A percentile compares a stretch with the other conserved stretches of the same genome.
phyloP scores from a whole-genome alignment of 306 rosid genomes.

The Acmispon strigosus region DNA sequence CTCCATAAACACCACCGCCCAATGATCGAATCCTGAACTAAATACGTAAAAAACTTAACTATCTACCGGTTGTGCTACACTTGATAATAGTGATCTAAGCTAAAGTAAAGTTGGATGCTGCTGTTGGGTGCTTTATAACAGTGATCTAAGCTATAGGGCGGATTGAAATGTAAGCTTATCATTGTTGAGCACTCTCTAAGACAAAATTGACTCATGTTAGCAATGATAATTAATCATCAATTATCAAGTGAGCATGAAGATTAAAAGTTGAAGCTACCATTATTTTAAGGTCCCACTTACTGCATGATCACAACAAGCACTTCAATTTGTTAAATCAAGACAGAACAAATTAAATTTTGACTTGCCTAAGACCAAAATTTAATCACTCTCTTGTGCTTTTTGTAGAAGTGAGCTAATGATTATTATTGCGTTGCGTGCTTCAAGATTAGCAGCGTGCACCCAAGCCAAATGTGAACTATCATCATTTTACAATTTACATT shows the following conservation, averaged over 20 bases:
- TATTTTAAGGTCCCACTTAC: slow-evolving; percentile 28
- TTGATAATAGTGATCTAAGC: no score
- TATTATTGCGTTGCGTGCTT: slow-evolving; percentile 38
- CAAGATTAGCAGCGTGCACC: slow-evolving; percentile 1
- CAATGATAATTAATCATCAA: slow-evolving; percentile 25
- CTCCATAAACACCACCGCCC: no score
- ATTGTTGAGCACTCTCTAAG: slow-evolving; percentile 33
- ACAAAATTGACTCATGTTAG: slow-evolving; percentile 25
- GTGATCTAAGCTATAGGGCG: slow-evolving; percentile 1
- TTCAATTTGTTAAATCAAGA: slow-evolving; percentile 20
- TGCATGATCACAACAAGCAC: slow-evolving; percentile 39
- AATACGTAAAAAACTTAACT: no score
- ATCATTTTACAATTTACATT: not conserved
- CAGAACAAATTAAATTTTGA: slow-evolving; percentile 27
- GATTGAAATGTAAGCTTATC: slow-evolving; percentile 22
- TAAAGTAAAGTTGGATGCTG: slow-evolving; percentile 26
- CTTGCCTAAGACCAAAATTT: slow-evolving; percentile 27
- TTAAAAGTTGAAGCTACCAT: slow-evolving; percentile 32
- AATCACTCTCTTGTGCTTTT: slow-evolving; percentile 17
- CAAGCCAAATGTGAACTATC: not conserved
- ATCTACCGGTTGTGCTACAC: no score
- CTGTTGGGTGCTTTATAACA: slow-evolving; percentile 18
- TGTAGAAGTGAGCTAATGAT: slow-evolving; percentile 26
- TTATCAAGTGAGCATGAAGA: slow-evolving; percentile 36
- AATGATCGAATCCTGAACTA: no score